A percentile compares a stretch with the other conserved stretches of the same genome.
These are phyloP conservation scores for Sophora flavescens DNA, from an alignment of 306 rosid genomes.

Conservation along the genomic window DNA sequence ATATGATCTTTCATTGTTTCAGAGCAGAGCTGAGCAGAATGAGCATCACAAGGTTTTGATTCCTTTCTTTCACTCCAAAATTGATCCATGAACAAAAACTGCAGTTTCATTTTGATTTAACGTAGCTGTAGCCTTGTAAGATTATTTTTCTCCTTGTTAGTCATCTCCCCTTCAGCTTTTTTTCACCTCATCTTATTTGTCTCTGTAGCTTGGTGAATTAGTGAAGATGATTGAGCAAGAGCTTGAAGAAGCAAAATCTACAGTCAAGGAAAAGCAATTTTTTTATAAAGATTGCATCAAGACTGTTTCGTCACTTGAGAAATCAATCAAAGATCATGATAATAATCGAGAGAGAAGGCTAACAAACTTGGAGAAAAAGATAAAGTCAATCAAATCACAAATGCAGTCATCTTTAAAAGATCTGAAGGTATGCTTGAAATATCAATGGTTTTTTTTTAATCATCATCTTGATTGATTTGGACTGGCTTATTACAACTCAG, in stretches of 20 bases:
- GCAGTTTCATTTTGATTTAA: conserved; percentile 18
- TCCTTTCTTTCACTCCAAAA: conserved; percentile 30
- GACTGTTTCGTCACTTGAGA: conserved; percentile 76
- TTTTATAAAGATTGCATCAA: conserved; percentile 66
- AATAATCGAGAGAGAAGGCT: conserved; percentile 80
- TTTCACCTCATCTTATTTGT: conserved; percentile 27
- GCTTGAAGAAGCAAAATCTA: conserved; percentile 78
- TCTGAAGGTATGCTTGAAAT: conserved; percentile 69
- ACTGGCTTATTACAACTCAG: conserved; percentile 26
- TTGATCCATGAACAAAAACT: neutral
- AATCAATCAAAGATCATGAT: conserved; percentile 86
- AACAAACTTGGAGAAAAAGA: conserved; percentile 82
- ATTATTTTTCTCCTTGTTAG: conserved; percentile 19
- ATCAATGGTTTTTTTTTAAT: conserved; percentile 16
- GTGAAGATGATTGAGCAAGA: conserved; percentile 89
- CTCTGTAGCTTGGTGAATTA: conserved; percentile 82
- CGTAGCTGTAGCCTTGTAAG: neutral
- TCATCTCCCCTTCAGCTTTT: conserved; percentile 25
- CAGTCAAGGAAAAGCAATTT: conserved; percentile 69
- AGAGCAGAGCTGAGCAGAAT: conserved; percentile 91
- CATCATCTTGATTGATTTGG: conserved; percentile 18
- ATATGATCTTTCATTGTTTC: conserved; percentile 85
- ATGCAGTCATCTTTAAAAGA: conserved; percentile 86
- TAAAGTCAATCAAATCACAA: conserved; percentile 74
- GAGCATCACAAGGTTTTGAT: conserved; percentile 92